Evolutionary conservation across 805 yeast species (phyloP).

Genomic region (Lachancea thermotolerans): DNA sequence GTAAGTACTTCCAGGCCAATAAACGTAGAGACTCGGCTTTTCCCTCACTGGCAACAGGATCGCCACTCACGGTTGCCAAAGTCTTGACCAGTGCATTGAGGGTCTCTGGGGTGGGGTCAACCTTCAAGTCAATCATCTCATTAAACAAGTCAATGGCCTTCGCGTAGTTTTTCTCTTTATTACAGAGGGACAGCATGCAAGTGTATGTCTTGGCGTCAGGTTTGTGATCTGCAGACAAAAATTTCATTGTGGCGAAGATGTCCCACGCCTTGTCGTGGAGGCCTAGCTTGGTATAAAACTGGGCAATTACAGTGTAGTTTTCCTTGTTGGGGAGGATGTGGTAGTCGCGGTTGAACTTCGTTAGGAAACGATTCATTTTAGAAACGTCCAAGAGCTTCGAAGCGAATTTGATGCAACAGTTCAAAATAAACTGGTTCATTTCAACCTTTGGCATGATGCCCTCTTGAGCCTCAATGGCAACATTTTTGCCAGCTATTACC

Average conservation of each 20-base stretch:
- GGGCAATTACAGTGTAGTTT: slow-evolving; percentile 26
- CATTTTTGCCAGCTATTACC: neutral
- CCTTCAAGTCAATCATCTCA: slow-evolving; percentile 46
- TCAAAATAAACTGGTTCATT: slow-evolving; percentile 19
- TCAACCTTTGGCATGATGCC: neutral
- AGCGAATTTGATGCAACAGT: slow-evolving; percentile 22
- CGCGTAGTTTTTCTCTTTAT: slow-evolving; percentile 57
- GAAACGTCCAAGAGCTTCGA: slow-evolving; percentile 15
- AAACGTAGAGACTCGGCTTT: slow-evolving; percentile 24
- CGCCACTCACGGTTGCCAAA: slow-evolving; percentile 25
- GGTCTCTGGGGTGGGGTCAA: slow-evolving; percentile 19
- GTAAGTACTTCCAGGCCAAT: slow-evolving; percentile 71
- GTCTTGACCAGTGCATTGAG: slow-evolving; percentile 20
- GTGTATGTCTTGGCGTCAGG: slow-evolving; percentile 69
- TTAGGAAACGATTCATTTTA: slow-evolving; percentile 22
- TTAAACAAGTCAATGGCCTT: slow-evolving; percentile 68
- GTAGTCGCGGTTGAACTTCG: slow-evolving; percentile 21
- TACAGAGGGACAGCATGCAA: slow-evolving; percentile 61
- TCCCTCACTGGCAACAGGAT: slow-evolving; percentile 25
- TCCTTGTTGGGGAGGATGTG: slow-evolving; percentile 23
- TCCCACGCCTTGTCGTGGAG: slow-evolving; percentile 48
- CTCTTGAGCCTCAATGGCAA: neutral
- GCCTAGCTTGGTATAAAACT: slow-evolving; percentile 19
- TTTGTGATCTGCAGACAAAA: slow-evolving; percentile 53
- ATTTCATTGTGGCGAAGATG: slow-evolving; percentile 81